Percentiles rank a stretch among this genome's conserved stretches.
Conservation (phyloP, 305 asterid species). For the Ilex paraguariensis region DNA sequence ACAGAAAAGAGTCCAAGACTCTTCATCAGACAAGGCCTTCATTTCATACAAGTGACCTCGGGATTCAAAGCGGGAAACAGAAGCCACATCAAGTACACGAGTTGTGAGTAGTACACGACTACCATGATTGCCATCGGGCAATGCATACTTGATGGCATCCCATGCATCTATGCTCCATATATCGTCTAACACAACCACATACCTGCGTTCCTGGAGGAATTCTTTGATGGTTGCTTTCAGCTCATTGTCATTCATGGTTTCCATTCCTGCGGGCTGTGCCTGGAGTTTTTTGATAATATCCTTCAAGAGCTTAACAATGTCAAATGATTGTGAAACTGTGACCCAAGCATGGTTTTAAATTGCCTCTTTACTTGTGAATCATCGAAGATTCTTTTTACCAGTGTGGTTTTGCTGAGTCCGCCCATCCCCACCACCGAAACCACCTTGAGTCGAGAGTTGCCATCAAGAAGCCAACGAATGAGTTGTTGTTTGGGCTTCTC, state of each 20-base stretch:
- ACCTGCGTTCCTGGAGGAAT: not conserved
- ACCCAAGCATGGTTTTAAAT: conserved; percentile 2
- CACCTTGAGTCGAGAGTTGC: conserved; percentile 9
- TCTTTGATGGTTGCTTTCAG: not conserved
- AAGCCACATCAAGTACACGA: not conserved
- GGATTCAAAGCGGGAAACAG: conserved; percentile 5
- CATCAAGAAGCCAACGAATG: conserved; percentile 16
- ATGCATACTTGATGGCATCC: conserved; percentile 2
- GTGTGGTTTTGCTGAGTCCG: conserved; percentile 24
- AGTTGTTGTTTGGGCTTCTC: conserved; percentile 6
- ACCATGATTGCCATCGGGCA: not conserved
- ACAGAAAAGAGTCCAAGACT: not conserved
- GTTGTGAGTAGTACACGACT: conserved; percentile 7
- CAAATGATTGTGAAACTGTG: not conserved
- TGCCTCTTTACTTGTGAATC: not conserved
- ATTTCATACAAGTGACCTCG: not conserved
- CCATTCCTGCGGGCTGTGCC: fast-evolving
- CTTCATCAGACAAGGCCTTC: not conserved
- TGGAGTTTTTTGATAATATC: fast-evolving
- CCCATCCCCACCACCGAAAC: conserved; percentile 27
- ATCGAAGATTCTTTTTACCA: not conserved
- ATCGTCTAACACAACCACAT: conserved; percentile 5
- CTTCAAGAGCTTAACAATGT: not conserved
- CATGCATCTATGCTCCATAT: conserved; percentile 1
- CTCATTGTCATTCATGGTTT: not conserved